phyloP scores from a whole-genome alignment of 768 basidiomycete genomes.

The Phylloporus rhodoxanthus region DNA sequence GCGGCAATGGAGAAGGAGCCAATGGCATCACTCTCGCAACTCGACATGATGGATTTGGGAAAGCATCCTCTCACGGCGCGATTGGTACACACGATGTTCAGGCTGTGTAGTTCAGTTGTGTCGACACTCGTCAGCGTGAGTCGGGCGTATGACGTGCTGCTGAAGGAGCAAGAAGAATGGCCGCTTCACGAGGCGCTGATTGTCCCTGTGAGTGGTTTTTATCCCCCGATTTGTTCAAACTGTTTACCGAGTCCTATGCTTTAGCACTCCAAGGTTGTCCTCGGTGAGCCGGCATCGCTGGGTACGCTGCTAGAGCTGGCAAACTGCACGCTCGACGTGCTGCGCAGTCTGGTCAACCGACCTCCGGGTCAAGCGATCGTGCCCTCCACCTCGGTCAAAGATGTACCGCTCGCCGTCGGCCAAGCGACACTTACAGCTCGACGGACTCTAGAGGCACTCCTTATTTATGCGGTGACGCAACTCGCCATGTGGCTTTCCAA shows the following conservation, averaged over 20 bases:
- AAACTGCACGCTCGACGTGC: constrained; percentile 67
- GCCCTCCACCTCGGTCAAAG: constrained; percentile 25
- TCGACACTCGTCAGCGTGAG: constrained; percentile 66
- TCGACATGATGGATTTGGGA: constrained; percentile 51
- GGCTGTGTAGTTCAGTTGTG: constrained; percentile 63
- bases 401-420: constrained; percentile 42
- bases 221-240: background rate
- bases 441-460: constrained; percentile 59
- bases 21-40: constrained; percentile 31
- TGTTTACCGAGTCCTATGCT: background rate
- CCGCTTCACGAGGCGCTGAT: constrained; percentile 60
- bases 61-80: constrained; percentile 69
- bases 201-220: constrained; percentile 53
- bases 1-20: constrained; percentile 59
- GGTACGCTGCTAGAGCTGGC: constrained; percentile 86
- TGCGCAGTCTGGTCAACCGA: constrained; percentile 59
- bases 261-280: constrained; percentile 81
- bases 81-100: constrained; percentile 66
- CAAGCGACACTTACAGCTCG: constrained; percentile 53
- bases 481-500: constrained; percentile 74
- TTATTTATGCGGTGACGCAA: constrained; percentile 71
- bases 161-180: constrained; percentile 67
- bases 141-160: constrained; percentile 60
- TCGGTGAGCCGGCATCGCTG: constrained; percentile 75
- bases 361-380: constrained; percentile 54